These are phyloP conservation scores for Thraustochytrium sp. DNA, from an alignment of 352 stramenopile species.

Conservation along the genomic window DNA sequence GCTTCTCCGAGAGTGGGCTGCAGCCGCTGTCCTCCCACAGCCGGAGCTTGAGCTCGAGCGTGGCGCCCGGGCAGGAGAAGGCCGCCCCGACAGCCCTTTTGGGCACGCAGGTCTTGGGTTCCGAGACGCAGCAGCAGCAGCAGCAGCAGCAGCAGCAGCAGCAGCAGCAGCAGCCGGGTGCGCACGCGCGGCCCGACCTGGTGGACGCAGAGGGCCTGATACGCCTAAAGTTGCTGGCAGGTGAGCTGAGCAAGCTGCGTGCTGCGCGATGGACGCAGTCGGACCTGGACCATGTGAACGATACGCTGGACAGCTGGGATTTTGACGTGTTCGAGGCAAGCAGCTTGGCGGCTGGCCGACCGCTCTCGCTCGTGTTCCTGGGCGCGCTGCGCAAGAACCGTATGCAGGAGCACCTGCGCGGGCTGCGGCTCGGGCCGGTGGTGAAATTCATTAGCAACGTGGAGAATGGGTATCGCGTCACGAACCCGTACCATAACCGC, in stretches of 20 bases:
- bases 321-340: slow-evolving; percentile 40
- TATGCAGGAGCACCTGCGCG: background rate
- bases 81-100: too few species aligned
- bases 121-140: background rate
- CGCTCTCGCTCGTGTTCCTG: background rate
- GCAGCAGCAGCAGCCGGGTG: background rate
- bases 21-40: background rate
- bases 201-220: background rate
- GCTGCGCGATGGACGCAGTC: background rate
- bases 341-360: background rate
- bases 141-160: background rate
- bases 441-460: slow-evolving; percentile 14
- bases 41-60: background rate
- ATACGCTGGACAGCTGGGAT: slow-evolving; percentile 1
- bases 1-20: too few species aligned
- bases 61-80: too few species aligned
- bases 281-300: slow-evolving; percentile 12
- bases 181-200: background rate
- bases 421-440: background rate
- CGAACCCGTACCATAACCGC: slow-evolving; percentile 62
- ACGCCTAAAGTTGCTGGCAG: background rate
- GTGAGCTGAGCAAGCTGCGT: background rate
- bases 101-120: background rate
- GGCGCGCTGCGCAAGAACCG: slow-evolving; percentile 6
- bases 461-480: slow-evolving; percentile 40